Evolutionary conservation across 2,329 filamentous ascomycete genomes (phyloP).

Genomic region (Fusarium sp.): DNA sequence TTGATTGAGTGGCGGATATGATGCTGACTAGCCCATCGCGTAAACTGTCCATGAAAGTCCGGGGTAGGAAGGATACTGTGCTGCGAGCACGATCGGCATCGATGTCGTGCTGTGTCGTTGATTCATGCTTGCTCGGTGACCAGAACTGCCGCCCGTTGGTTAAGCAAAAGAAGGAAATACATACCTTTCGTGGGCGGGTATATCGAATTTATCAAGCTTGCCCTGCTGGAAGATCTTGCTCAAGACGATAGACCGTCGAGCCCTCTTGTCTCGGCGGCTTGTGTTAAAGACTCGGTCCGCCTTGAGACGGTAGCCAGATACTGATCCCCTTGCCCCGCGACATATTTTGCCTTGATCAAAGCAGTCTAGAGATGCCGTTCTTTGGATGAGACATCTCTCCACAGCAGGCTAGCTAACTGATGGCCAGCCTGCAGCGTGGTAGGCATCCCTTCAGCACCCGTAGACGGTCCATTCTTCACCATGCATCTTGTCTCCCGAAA

Average conservation of each 20-base stretch:
- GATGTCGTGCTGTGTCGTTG: background rate
- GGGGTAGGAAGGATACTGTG: background rate
- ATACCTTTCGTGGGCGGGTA: background rate
- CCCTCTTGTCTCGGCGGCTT: slow-evolving; percentile 12
- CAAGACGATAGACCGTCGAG: background rate
- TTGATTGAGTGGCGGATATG: slow-evolving; percentile 34
- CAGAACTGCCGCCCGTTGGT: background rate
- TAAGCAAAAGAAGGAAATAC: background rate
- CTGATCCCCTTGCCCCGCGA: background rate
- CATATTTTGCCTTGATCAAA: slow-evolving; percentile 1
- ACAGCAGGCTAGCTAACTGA: background rate
- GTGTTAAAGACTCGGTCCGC: slow-evolving; percentile 3
- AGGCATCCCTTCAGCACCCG: background rate
- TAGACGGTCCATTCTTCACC: background rate
- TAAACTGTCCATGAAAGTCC: slow-evolving; percentile 6
- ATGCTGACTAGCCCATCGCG: slow-evolving; percentile 20
- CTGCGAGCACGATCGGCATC: background rate
- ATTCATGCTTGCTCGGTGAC: background rate
- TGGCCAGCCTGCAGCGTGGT: background rate
- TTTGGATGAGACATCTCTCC: slow-evolving; percentile 6
- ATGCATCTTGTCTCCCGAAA: slow-evolving; percentile 8
- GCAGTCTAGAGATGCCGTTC: slow-evolving; percentile 7
- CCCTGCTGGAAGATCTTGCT: background rate
- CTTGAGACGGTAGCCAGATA: slow-evolving; percentile 11
- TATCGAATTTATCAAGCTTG: background rate